Percentiles rank a stretch among this genome's conserved stretches.
These are phyloP conservation scores for Tricholoma furcatifolium DNA, from an alignment of 768 basidiomycete genomes.

Conservation along the genomic window DNA sequence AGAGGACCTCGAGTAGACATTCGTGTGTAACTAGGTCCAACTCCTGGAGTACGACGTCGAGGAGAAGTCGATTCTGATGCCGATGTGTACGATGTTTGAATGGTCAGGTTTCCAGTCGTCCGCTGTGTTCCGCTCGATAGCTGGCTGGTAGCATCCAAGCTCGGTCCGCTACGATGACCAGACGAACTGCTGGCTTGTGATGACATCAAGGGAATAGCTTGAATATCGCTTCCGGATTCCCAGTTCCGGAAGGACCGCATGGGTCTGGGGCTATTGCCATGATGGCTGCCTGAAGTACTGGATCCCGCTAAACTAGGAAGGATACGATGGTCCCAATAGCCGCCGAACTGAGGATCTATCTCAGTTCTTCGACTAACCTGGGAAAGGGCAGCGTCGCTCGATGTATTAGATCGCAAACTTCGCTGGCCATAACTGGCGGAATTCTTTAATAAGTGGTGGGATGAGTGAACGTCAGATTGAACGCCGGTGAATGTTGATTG, in stretches of 20 bases:
- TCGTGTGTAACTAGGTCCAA: not conserved
- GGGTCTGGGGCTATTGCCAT: no score
- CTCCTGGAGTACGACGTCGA: not conserved
- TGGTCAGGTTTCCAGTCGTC: not conserved
- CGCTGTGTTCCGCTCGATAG: not conserved
- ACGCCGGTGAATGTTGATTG: slow-evolving; percentile 3
- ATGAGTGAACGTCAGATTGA: slow-evolving; percentile 7
- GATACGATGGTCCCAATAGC: no score
- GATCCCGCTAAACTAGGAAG: no score
- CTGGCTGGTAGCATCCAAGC: slow-evolving; percentile 1
- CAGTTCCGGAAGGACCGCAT: not conserved
- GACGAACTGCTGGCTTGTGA: slow-evolving; percentile 2
- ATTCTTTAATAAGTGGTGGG: slow-evolving; percentile 2
- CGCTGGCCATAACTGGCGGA: slow-evolving; percentile 1
- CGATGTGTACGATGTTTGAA: slow-evolving; percentile 2
- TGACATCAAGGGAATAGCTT: not conserved
- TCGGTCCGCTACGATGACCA: not conserved
- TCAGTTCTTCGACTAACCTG: not conserved
- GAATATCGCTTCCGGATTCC: not conserved
- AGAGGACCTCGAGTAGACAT: slow-evolving; percentile 17
- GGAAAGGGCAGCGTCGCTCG: not conserved
- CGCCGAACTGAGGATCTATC: no score
- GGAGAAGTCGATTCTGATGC: not conserved
- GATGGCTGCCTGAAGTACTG: no score
- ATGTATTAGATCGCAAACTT: slow-evolving; percentile 5